Evolutionary conservation across 257 asterid species (phyloP).

Genomic region (Scutellaria minor): DNA sequence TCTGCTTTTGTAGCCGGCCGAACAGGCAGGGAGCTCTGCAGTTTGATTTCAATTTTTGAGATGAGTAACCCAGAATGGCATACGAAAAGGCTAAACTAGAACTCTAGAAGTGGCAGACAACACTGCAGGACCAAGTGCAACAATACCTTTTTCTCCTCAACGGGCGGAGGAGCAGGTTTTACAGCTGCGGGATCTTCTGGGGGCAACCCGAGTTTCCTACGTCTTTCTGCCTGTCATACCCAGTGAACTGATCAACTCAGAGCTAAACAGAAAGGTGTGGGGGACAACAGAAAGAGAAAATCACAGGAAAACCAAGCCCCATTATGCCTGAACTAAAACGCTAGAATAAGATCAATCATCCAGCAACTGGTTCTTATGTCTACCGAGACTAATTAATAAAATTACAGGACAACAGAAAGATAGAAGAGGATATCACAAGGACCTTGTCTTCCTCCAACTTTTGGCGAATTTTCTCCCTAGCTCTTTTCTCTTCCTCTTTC

Average conservation of each 20-base stretch:
- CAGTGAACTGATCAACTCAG: conserved; percentile 29
- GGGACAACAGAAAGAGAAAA: not conserved
- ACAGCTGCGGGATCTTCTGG: conserved; percentile 69
- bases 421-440: conserved; percentile 27
- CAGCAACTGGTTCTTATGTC: conserved; percentile 12
- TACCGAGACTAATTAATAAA: not conserved
- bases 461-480: conserved; percentile 91
- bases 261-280: conserved; percentile 5
- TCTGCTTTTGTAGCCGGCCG: conserved; percentile 95
- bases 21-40: conserved; percentile 83
- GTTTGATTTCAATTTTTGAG: conserved; percentile 27
- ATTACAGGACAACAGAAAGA: not conserved
- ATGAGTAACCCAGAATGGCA: conserved; percentile 29
- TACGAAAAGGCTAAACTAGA: conserved; percentile 12
- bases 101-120: conserved; percentile 21
- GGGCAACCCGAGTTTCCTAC: conserved; percentile 93
- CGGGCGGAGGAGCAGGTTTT: conserved; percentile 79
- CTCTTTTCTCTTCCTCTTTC: conserved; percentile 92
- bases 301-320: conserved; percentile 8
- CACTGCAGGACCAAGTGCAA: conserved; percentile 18
- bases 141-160: conserved; percentile 84
- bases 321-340: not conserved
- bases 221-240: conserved; percentile 88
- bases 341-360: not conserved
- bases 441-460: conserved; percentile 99